These are phyloP conservation scores for Chamaenerion angustifolium DNA, from an alignment of 345 rosid genomes.

Conservation along the genomic window DNA sequence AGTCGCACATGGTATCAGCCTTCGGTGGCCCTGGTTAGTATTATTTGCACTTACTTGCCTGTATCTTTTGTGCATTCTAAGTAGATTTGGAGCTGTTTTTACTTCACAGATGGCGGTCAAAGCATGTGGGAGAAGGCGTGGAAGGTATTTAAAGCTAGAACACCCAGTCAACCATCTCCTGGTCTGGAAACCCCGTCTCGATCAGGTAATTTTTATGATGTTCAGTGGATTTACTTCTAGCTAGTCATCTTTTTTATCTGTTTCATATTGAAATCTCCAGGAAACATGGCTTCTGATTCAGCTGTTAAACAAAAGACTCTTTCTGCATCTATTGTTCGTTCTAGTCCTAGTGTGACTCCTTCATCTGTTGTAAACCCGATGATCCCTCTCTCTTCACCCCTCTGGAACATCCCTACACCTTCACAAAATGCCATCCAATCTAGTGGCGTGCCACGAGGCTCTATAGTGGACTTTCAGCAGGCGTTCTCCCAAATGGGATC, in stretches of 20 bases:
- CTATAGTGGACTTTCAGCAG: constrained; percentile 45
- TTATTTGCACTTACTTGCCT: constrained; percentile 6
- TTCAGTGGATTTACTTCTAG: constrained; percentile 1
- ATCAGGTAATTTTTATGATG: constrained; percentile 29
- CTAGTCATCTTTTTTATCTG: neutral
- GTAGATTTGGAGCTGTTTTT: constrained; percentile 9
- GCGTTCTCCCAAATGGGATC: constrained; percentile 51
- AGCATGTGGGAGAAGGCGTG: constrained; percentile 75
- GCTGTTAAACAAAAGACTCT: constrained; percentile 32
- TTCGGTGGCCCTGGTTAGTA: constrained; percentile 85
- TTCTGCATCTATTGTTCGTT: constrained; percentile 35
- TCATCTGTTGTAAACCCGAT: constrained; percentile 35
- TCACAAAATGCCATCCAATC: constrained; percentile 42
- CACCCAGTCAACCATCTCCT: constrained; percentile 38
- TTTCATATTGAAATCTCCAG: constrained; percentile 14
- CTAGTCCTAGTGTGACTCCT: constrained; percentile 41
- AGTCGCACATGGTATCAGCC: constrained; percentile 91
- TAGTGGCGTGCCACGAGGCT: constrained; percentile 44
- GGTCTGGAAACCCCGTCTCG: constrained; percentile 49
- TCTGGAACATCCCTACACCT: constrained; percentile 60
- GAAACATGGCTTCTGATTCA: constrained; percentile 36
- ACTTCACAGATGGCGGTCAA: constrained; percentile 59
- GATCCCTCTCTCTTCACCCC: constrained; percentile 69
- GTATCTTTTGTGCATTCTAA: neutral
- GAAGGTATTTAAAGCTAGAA: constrained; percentile 53